phyloP scores from a whole-genome alignment of 306 rosid genomes.

The Bauhinia variegata region DNA sequence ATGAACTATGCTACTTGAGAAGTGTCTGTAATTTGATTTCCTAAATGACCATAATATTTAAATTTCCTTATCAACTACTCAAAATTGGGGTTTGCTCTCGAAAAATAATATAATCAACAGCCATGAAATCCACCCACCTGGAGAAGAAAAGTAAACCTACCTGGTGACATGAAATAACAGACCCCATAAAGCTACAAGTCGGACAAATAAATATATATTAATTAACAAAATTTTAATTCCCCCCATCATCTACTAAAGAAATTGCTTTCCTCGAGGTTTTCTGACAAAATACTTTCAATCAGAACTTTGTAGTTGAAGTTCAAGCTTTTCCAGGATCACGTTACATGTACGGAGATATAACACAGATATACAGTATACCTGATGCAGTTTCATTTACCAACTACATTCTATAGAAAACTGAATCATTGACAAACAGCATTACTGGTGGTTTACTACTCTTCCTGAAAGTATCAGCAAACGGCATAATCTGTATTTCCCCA shows the following conservation, averaged over 20 bases:
- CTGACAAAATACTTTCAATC: neutral
- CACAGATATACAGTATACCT: neutral
- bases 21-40: neutral
- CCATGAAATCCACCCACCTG: neutral
- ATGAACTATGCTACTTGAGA: neutral
- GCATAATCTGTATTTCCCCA: neutral
- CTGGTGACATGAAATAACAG: neutral
- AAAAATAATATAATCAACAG: conserved; percentile 12
- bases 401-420: neutral
- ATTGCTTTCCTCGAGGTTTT: conserved; percentile 9
- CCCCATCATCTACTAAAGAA: neutral
- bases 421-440: conserved; percentile 12
- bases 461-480: neutral
- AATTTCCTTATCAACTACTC: neutral
- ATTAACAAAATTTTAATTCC: conserved; percentile 11
- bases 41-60: neutral
- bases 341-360: neutral
- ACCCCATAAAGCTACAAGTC: neutral
- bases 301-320: conserved; percentile 6
- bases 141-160: neutral
- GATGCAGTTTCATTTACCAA: neutral
- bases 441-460: conserved; percentile 13
- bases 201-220: too few relatives aligned
- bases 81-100: neutral
- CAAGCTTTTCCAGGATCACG: conserved; percentile 3